Evolutionary conservation across 1,284 basidiomycete genomes (phyloP).

Genomic region (Boletus hoseneyae): DNA sequence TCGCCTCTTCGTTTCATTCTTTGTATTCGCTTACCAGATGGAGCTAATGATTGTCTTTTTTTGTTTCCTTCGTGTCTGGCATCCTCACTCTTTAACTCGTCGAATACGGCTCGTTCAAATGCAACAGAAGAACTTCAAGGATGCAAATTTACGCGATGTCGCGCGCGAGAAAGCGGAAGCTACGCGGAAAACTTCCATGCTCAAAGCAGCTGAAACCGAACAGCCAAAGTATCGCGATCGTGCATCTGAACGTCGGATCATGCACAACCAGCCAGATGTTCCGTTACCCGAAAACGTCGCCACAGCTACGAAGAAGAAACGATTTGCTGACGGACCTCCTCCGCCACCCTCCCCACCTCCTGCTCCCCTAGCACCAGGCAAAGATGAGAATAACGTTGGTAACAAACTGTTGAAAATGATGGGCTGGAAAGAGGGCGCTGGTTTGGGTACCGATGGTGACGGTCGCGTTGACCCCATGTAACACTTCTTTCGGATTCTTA

Average conservation of each 20-base stretch:
- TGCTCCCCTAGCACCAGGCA: conserved; percentile 58
- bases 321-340: conserved; percentile 60
- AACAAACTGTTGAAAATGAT: conserved; percentile 93
- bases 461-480: conserved; percentile 85
- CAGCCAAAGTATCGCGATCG: conserved; percentile 87
- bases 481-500: conserved; percentile 4
- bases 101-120: conserved; percentile 7
- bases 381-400: conserved; percentile 81
- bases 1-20: conserved; percentile 39
- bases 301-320: conserved; percentile 41
- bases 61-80: not conserved
- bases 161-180: conserved; percentile 68
- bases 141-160: conserved; percentile 63
- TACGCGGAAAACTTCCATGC: conserved; percentile 37
- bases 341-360: conserved; percentile 61
- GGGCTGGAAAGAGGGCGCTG: conserved; percentile 92
- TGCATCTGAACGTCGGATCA: conserved; percentile 81
- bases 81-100: conserved; percentile 12
- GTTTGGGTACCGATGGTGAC: conserved; percentile 75
- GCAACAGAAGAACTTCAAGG: conserved; percentile 77
- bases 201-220: conserved; percentile 32
- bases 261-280: conserved; percentile 87
- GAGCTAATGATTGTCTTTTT: conserved; percentile 26
- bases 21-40: conserved; percentile 25
- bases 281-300: conserved; percentile 57